Evolutionary conservation across 169 alveolate genomes (phyloP), one percentile per base, ranked within the genome.

Genomic region (Cryptosporidium muris): DNA sequence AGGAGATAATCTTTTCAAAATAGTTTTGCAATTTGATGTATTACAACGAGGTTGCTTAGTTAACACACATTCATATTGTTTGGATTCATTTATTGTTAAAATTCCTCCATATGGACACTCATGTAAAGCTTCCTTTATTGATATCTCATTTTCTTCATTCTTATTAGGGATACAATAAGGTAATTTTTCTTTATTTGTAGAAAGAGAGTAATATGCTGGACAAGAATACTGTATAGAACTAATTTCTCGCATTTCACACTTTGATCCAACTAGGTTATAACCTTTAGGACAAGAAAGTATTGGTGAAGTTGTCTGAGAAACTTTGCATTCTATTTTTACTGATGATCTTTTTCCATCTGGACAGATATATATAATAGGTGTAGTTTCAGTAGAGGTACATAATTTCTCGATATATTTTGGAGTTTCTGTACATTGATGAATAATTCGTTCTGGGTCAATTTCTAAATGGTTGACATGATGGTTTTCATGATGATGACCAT

Each of bases 371-470:
- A 58, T 38, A 14, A 58, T 60, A 12, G 85, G 85, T 11, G 85
- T 68, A 0, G 74, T 74, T 49, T 74, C 85, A 3, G 64, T 53
- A 47, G 54, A n/a, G 16, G 60, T 68, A 48, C 85, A 74, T n/a
- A 45, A 47, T 25, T 74, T 74, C 2, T 52, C 62, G 16, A 38
- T 58, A 2, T 60, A n/a, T 11, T 74, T 68, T 1, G 85, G 85
- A 43, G 60, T 60, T 14, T 74, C 85, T 14, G 60, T 68, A 34
- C 85, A 74, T 48, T 74, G 85, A 48, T 74, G 85, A 7, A 74
- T 68, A 34, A 74, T 47, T 37, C 54, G 11, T 52, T 51, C 81
- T 51, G 25, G 60, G 3, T 5, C 43, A 16, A 2, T 25, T 1
- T 52, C 60, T 12, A 34, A 16, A 16, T 37, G 36, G 4, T 56